phyloP scores from a whole-genome alignment of 2,329 filamentous ascomycete species.

The Fusarium begoniae region DNA sequence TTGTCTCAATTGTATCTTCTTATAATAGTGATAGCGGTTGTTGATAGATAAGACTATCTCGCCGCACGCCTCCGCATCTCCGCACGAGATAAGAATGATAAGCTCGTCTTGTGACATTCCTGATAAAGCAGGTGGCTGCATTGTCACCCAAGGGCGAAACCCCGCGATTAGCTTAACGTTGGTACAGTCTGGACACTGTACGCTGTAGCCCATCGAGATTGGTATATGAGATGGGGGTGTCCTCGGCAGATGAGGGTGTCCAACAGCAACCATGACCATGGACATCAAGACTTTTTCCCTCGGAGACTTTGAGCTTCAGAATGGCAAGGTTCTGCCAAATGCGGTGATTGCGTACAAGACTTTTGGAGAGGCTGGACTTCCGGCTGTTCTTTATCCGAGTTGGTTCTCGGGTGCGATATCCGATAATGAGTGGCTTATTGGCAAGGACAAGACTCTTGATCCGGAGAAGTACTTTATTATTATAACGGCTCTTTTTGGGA shows the following conservation, averaged over 20 bases:
- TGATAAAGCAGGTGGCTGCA: constrained; percentile 25
- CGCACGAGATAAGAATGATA: constrained; percentile 30
- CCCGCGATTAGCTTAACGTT: neutral
- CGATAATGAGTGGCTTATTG: constrained; percentile 80
- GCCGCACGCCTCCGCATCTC: constrained; percentile 15
- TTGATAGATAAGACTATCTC: constrained; percentile 11
- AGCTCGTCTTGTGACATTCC: constrained; percentile 21
- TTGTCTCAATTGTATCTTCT: neutral
- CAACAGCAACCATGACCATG: neutral
- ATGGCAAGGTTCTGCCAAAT: constrained; percentile 66
- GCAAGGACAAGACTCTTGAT: constrained; percentile 69
- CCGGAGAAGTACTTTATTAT: constrained; percentile 63
- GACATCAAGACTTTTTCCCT: constrained; percentile 56
- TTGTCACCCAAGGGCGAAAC: constrained; percentile 30
- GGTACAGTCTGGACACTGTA: neutral
- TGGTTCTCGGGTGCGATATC: constrained; percentile 73
- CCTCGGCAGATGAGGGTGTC: neutral
- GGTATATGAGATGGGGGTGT: constrained; percentile 7
- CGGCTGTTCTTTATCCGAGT: constrained; percentile 78
- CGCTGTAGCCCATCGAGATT: neutral
- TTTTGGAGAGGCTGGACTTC: constrained; percentile 68
- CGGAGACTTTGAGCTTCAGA: constrained; percentile 73
- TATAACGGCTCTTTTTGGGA: constrained; percentile 61
- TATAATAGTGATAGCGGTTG: neutral
- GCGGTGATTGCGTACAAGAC: constrained; percentile 82